Base-by-base conservation (phyloP, 805 yeast species). In the Candida sithepensis region DNA sequence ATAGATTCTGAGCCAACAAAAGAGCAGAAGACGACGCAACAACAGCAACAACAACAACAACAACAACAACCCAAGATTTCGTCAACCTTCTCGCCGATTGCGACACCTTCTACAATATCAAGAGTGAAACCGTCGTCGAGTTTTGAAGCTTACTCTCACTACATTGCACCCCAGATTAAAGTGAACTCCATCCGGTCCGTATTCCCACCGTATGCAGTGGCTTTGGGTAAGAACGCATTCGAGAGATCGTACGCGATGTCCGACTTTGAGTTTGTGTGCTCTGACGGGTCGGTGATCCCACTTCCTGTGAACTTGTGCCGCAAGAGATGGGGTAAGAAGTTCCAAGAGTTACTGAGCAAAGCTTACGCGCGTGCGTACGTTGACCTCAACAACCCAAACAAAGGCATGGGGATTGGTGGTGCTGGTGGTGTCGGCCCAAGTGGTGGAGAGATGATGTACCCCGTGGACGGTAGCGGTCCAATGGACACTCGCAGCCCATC, bases 261-360 rank as follows among this genome's bases (percentile, higher is more conserved):
- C 0, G 94, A 87, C 65, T 81, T 87, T 60, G 90, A 85, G 59
- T 69, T 87, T 42, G 74, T 85, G 9, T 76, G 87, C 1, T 71
- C 78, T n/a, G 87, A 81, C 56, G 92, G 91, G 7, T 83, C 79
- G 40, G 66, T 81, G n/a, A 71, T 84, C 14, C 80, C 84, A 0
- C 79, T 83, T 3, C 84, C 91, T 0, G 50, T 81, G 42, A 73
- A 70, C 52, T 67, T 86, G 3, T 69, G 87, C 45, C 72, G 86
- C 54, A 84, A 82, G 54, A 71, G 94, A 59, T 87, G 95, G 95
- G 94, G 94, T 0, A 64, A 78, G 30, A 82, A 78, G 51, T 87
- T 87, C 58, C 82, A 83, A 52, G 73, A 73, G 53, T 52, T 85
- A 16, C 62, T 86, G 36, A 72, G 89, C 0, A 74, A 77, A 55